Conservation (phyloP, 495 filamentous ascomycete species). For the Podospora anserina region DNA sequence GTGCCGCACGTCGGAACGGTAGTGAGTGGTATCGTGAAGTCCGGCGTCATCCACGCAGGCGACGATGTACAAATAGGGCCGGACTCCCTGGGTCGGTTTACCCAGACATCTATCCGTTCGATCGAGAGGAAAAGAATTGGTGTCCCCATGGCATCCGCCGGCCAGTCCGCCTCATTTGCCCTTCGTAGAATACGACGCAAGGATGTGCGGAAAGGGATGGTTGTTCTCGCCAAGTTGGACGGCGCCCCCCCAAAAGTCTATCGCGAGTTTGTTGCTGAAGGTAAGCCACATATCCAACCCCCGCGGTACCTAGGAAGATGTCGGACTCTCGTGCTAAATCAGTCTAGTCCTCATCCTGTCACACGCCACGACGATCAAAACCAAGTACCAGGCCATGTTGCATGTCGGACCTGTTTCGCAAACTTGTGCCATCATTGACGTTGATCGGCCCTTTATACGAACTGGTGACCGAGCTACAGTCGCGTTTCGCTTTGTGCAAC, state of each 20-base stretch:
- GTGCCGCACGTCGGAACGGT: conserved; percentile 97
- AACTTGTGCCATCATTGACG: conserved; percentile 95
- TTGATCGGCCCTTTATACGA: conserved; percentile 91
- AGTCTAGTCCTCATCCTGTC: conserved; percentile 82
- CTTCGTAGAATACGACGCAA: conserved; percentile 80
- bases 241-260: conserved; percentile 73
- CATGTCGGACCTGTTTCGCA: conserved; percentile 95
- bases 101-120: conserved; percentile 80
- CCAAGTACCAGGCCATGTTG: conserved; percentile 97
- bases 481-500: conserved; percentile 90
- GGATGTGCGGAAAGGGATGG: conserved; percentile 98
- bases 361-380: conserved; percentile 98
- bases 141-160: conserved; percentile 84
- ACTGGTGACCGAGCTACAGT: conserved; percentile 90
- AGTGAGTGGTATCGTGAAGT: conserved; percentile 89
- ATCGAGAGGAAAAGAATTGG: conserved; percentile 94
- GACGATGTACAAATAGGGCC: conserved; percentile 88
- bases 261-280: conserved; percentile 90
- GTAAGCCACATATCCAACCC: conserved; percentile 35
- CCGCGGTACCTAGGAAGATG: too few species aligned
- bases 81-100: conserved; percentile 89
- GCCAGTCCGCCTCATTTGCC: conserved; percentile 90
- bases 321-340: background rate
- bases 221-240: conserved; percentile 80
- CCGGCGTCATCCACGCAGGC: conserved; percentile 81